These are phyloP conservation scores for Botrytis porri DNA, from an alignment of 2,329 filamentous ascomycete species.

Conservation along the genomic window DNA sequence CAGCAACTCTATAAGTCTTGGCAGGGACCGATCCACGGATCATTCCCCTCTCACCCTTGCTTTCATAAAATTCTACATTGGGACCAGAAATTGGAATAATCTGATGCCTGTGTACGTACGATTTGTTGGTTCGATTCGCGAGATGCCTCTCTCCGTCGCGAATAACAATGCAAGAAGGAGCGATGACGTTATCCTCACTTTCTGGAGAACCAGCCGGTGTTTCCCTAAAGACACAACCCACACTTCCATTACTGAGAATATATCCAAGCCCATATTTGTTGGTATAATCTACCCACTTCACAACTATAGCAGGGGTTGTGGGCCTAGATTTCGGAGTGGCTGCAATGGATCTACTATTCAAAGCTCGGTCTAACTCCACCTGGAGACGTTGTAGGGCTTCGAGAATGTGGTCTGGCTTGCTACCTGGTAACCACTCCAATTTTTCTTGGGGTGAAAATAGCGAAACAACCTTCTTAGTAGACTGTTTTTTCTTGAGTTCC, in stretches of 20 bases:
- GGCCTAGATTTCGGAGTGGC: slow-evolving; percentile 54
- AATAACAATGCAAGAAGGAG: slow-evolving; percentile 70
- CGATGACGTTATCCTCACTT: slow-evolving; percentile 50
- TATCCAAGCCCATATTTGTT: slow-evolving; percentile 84
- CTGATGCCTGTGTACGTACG: slow-evolving; percentile 57
- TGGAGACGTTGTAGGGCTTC: slow-evolving; percentile 56
- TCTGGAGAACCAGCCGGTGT: slow-evolving; percentile 48
- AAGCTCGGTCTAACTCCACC: slow-evolving; percentile 57
- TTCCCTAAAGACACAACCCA: slow-evolving; percentile 65
- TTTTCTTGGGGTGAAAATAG: slow-evolving; percentile 56
- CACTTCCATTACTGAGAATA: slow-evolving; percentile 76
- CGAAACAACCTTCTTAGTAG: slow-evolving; percentile 36
- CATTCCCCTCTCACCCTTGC: slow-evolving; percentile 62
- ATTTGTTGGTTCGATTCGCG: slow-evolving; percentile 55
- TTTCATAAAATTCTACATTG: slow-evolving; percentile 70
- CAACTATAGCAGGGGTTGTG: slow-evolving; percentile 60
- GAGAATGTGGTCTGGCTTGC: slow-evolving; percentile 57
- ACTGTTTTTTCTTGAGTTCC: slow-evolving; percentile 41
- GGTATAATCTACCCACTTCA: slow-evolving; percentile 87
- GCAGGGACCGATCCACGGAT: slow-evolving; percentile 62
- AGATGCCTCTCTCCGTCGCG: slow-evolving; percentile 70
- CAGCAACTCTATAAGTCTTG: slow-evolving; percentile 55
- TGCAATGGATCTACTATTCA: slow-evolving; percentile 62
- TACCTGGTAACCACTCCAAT: slow-evolving; percentile 49
- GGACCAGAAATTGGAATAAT: slow-evolving; percentile 61